Conservation (phyloP, 306 rosid species). For the Cucumis cinereus region DNA sequence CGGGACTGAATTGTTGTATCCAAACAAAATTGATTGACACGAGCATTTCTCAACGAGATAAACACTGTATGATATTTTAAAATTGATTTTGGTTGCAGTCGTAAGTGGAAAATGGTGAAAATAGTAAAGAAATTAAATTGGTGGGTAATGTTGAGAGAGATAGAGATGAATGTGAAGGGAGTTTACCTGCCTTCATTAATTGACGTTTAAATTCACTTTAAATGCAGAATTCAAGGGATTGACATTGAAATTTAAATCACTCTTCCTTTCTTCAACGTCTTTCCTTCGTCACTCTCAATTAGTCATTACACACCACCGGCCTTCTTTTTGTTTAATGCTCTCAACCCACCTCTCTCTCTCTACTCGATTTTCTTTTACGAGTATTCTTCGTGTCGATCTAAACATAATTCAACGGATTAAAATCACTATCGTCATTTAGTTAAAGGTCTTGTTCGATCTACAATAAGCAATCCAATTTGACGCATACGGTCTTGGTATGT, state of each 20-base stretch:
- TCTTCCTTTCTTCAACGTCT: neutral
- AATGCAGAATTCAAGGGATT: constrained; percentile 60
- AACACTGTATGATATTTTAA: no score
- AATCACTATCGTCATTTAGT: no score
- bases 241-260: constrained; percentile 28
- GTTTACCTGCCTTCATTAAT: constrained; percentile 72
- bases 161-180: constrained; percentile 29
- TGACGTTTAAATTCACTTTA: constrained; percentile 58
- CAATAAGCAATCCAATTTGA: no score
- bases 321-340: neutral
- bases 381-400: no score
- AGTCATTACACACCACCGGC: neutral
- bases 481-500: no score
- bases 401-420: no score
- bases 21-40: no score
- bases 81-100: no score
- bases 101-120: neutral
- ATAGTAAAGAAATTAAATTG: neutral
- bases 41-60: no score
- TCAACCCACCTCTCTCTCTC: neutral
- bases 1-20: no score
- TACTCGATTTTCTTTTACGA: neutral
- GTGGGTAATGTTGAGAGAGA: neutral
- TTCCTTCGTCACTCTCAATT: neutral
- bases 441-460: no score